Percentiles rank a stretch among this genome's conserved stretches.
These are phyloP conservation scores for Pneumocystis wakefieldiae DNA, from an alignment of 1,139 yeast genomes.

Conservation along the genomic window DNA sequence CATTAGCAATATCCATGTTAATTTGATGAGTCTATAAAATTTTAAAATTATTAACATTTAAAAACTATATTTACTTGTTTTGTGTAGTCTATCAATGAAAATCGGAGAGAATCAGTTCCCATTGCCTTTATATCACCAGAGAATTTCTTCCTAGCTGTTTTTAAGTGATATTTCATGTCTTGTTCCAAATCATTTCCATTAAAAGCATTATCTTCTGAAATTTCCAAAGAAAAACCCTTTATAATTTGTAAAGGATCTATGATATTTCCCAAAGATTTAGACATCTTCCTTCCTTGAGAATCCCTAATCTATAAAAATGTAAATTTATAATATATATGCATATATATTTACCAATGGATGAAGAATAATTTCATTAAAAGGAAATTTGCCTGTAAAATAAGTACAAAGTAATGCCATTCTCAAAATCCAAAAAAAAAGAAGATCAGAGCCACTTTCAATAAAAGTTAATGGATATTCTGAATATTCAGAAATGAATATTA, in stretches of 20 bases:
- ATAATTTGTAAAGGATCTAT: constrained; percentile 11
- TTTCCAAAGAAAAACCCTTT: constrained; percentile 4
- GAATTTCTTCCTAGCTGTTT: not conserved
- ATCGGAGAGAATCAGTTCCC: constrained; percentile 12
- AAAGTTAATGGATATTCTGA: constrained; percentile 3
- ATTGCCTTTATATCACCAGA: constrained; percentile 8
- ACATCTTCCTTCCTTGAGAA: constrained; percentile 13
- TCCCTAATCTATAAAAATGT: constrained; percentile 4
- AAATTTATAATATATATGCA: not conserved
- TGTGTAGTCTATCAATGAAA: constrained; percentile 10
- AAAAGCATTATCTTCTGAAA: not conserved
- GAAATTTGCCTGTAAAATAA: constrained; percentile 6
- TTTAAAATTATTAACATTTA: not conserved
- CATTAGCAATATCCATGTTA: constrained; percentile 5
- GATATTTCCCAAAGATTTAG: constrained; percentile 13
- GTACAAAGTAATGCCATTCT: constrained; percentile 13
- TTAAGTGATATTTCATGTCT: not conserved
- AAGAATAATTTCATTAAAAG: constrained; percentile 11
- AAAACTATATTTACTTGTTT: constrained; percentile 4
- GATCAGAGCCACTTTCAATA: constrained; percentile 13
- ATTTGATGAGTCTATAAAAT: constrained; percentile 2
- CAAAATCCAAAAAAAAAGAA: constrained; percentile 12
- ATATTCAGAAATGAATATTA: not conserved
- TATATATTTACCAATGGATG: constrained; percentile 9
- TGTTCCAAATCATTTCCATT: constrained; percentile 2